Evolutionary conservation across 1,284 basidiomycete species (phyloP), one percentile per base, ranked within the genome.

Genomic region (Cryptococcus wingfieldii): DNA sequence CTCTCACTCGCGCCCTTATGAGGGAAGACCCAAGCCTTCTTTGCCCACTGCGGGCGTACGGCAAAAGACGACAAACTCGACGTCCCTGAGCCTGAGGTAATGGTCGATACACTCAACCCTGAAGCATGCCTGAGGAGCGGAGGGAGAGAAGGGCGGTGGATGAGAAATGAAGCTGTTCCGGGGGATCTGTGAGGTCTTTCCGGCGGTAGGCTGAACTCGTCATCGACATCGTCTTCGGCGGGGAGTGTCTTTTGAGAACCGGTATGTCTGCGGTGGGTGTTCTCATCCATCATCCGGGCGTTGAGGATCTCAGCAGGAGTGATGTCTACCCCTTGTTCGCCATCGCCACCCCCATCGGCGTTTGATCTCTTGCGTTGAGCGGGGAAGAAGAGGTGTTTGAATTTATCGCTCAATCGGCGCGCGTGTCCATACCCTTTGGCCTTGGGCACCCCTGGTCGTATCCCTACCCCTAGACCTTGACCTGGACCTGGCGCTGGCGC

Each of bases 391-490:
- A 52, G 19, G 34, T 37, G 4, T 31, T 49, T 54, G 47, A 54
- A 14, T 38, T 49, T 54, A 46, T 54, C 46, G 31, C 53, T 54
- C 39, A 54, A 19, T 4, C 53, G 46, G 31, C 53, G 53, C 8
- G 18, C 42, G 27, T 42, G 47, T 2, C 53, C 53, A 14, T 47
- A 27, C 25, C 28, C 8, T 25, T 9, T 25, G 19, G 25, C 44
- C 25, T 14, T 46, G 14, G n/a, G 18, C 14, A 28, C 27, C 7
- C 12, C 12, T 45, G 16, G 14, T 23, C 12, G 43, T 14, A 23
- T 45, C 13, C 19, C 16, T 18, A 14, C 16, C 23, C 23, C 25
- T 9, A 10, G 19, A 25, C 25, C 25, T 14, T 46, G 14, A 23
- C 3, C 23, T 23, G 23, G 23, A 23, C 23, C 23, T 23, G 23